Evolutionary conservation across 2,329 filamentous ascomycete genomes (phyloP).

Genomic region (Triangularia verruculosa): DNA sequence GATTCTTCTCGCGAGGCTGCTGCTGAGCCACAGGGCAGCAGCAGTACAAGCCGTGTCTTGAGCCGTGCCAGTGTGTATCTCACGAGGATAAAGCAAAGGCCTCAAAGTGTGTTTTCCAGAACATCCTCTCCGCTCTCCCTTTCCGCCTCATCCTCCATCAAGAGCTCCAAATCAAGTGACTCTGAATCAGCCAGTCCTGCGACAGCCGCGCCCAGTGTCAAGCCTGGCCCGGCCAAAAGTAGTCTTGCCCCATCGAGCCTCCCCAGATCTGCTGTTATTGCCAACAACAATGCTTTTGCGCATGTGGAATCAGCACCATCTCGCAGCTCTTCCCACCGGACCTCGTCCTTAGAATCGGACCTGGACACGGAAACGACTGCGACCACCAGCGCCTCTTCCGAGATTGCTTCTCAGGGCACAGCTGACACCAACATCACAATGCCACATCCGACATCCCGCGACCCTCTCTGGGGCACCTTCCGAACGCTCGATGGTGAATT

Average conservation of each 20-base stretch:
- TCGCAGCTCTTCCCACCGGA: slow-evolving; percentile 27
- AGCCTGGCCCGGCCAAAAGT: not conserved
- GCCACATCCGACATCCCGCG: slow-evolving; percentile 41
- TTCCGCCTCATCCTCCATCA: slow-evolving; percentile 19
- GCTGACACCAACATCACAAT: slow-evolving; percentile 48
- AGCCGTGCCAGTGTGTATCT: slow-evolving; percentile 48
- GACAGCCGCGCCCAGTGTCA: slow-evolving; percentile 32
- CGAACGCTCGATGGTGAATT: slow-evolving; percentile 51
- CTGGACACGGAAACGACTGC: slow-evolving; percentile 23
- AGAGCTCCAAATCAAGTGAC: slow-evolving; percentile 24
- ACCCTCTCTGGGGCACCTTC: slow-evolving; percentile 55
- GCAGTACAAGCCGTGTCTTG: slow-evolving; percentile 38
- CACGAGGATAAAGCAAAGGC: slow-evolving; percentile 49
- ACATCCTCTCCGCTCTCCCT: slow-evolving; percentile 30
- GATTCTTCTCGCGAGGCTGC: slow-evolving; percentile 23
- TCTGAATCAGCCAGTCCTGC: slow-evolving; percentile 38
- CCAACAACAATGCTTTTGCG: slow-evolving; percentile 22
- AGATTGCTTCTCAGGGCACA: slow-evolving; percentile 35
- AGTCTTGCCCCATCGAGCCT: slow-evolving; percentile 39
- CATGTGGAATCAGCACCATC: slow-evolving; percentile 19
- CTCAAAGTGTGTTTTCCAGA: slow-evolving; percentile 42
- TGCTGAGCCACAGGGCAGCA: slow-evolving; percentile 29
- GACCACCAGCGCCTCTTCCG: slow-evolving; percentile 30
- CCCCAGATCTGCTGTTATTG: slow-evolving; percentile 27
- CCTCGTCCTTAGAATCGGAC: slow-evolving; percentile 27